Evolutionary conservation across 2,329 filamentous ascomycete genomes (phyloP).

Genomic region (Aspergillus brasiliensis): DNA sequence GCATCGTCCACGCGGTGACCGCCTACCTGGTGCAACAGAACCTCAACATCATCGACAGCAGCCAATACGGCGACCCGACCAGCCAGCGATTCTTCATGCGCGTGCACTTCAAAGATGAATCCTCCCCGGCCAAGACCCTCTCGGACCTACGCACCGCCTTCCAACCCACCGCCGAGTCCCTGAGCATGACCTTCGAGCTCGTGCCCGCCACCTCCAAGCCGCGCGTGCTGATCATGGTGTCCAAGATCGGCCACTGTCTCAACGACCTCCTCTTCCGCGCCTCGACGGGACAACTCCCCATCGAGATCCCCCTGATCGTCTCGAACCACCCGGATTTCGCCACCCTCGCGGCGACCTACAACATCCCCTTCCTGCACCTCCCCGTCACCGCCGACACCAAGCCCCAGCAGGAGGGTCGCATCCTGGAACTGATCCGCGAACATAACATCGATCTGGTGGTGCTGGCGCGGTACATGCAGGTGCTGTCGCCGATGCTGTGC

Average conservation of each 20-base stretch:
- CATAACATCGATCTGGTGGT: conserved; percentile 77
- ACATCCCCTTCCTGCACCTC: conserved; percentile 77
- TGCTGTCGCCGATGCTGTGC: conserved; percentile 74
- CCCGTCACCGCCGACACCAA: conserved; percentile 80
- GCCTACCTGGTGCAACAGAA: conserved; percentile 71
- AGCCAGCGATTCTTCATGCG: conserved; percentile 85
- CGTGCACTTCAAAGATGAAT: conserved; percentile 71
- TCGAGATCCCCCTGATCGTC: conserved; percentile 76
- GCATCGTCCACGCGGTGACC: conserved; percentile 83
- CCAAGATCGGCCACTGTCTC: conserved; percentile 83
- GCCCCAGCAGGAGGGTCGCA: conserved; percentile 68
- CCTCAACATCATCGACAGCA: conserved; percentile 80
- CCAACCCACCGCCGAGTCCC: conserved; percentile 60
- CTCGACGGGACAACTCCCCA: conserved; percentile 70
- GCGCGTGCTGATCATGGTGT: conserved; percentile 83
- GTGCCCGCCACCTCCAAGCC: conserved; percentile 69
- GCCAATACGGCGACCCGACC: conserved; percentile 77
- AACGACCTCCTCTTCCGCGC: conserved; percentile 82
- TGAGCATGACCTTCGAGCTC: conserved; percentile 72
- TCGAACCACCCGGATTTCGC: conserved; percentile 79
- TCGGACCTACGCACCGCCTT: conserved; percentile 60
- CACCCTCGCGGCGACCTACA: conserved; percentile 69
- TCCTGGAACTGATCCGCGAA: conserved; percentile 69
- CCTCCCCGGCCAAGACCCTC: conserved; percentile 38
- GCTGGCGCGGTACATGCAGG: conserved; percentile 85